phyloP scores from a whole-genome alignment of 2,329 filamentous ascomycete genomes.

The Alternaria panax region DNA sequence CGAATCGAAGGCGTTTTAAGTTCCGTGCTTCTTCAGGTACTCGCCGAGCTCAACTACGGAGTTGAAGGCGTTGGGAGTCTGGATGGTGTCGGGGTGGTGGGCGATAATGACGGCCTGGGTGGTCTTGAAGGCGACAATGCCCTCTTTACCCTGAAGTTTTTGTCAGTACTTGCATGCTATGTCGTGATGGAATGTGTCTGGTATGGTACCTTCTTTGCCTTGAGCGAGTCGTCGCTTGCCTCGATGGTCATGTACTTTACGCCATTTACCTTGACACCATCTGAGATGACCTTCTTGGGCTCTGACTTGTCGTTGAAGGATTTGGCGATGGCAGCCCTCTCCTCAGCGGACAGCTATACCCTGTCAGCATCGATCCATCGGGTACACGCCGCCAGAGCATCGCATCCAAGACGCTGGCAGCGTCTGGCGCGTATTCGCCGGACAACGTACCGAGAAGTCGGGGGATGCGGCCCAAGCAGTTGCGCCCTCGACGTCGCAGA shows the following conservation, averaged over 20 bases:
- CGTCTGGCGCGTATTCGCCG: slow-evolving; percentile 9
- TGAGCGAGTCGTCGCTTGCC: slow-evolving; percentile 79
- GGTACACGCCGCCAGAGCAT: not conserved
- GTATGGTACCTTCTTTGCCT: slow-evolving; percentile 78
- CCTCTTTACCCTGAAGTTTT: slow-evolving; percentile 73
- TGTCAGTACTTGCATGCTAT: slow-evolving; percentile 15
- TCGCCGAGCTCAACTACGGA: slow-evolving; percentile 85
- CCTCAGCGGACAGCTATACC: slow-evolving; percentile 59
- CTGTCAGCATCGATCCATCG: slow-evolving; percentile 18
- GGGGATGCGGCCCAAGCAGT: slow-evolving; percentile 81
- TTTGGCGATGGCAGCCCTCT: slow-evolving; percentile 63
- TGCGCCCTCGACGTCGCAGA: slow-evolving; percentile 58
- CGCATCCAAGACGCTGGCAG: not conserved
- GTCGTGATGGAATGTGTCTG: not conserved
- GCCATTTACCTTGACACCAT: slow-evolving; percentile 77
- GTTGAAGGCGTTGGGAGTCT: slow-evolving; percentile 77
- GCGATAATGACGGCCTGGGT: slow-evolving; percentile 86
- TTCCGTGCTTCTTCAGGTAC: slow-evolving; percentile 81
- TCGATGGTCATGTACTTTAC: slow-evolving; percentile 80
- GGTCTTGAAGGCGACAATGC: slow-evolving; percentile 85
- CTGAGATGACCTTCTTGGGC: slow-evolving; percentile 71
- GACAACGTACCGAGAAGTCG: slow-evolving; percentile 76
- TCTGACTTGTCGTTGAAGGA: slow-evolving; percentile 63
- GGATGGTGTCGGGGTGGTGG: slow-evolving; percentile 78
- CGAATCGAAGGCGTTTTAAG: slow-evolving; percentile 60